Base-by-base conservation (phyloP, 208 protist genomes). In the Sergeia podlipaevii region DNA sequence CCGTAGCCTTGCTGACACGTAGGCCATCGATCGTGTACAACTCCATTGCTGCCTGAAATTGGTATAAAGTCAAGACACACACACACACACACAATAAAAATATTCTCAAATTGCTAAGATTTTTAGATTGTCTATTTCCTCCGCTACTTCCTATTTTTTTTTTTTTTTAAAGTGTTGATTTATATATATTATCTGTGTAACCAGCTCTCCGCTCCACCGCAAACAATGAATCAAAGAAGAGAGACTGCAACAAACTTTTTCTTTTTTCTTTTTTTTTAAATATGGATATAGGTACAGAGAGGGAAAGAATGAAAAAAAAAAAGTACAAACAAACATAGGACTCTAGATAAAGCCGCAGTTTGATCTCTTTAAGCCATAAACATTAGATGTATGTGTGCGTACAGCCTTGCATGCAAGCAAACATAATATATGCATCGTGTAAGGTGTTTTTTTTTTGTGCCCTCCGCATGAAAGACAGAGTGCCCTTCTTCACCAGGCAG, bases 1-100 rank as follows among this genome's bases (percentile, higher is more conserved):
- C 17, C 30, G 21, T 21, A 4, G 49, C 27, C 8, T 27, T 8
- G 11, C 23, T 24, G 3, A 76, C 65, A 26, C 68, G 41, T 17
- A 82, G 55, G 4, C 70, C 74, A 34, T 77, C 70, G 0, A 55
- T 59, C 1, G 74, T 82, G 65, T 77, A 82, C 3, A 75, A 28
- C 32, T 64, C 63, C 73, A 80, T 70, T 1, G 10, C 33, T 38
- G 10, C 33, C 15, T 10, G 33, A 15, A 15, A 38, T 10, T 38
- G 33, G 33, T 34, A 29, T 15, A 6, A 49, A 49, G 4, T 17
- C 13, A 49, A 49, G 44, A 49, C 28, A 13, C 8, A 49, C 28
- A 7, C 3, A 54, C 4, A 18, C 23, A 4, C 21, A 54, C 8
- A 26, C 39, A 28, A 54, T 44, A 28, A 42, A 42, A 26, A 18